phyloP scores from a whole-genome alignment of 805 yeast species.

The Grigorovia jiainica region DNA sequence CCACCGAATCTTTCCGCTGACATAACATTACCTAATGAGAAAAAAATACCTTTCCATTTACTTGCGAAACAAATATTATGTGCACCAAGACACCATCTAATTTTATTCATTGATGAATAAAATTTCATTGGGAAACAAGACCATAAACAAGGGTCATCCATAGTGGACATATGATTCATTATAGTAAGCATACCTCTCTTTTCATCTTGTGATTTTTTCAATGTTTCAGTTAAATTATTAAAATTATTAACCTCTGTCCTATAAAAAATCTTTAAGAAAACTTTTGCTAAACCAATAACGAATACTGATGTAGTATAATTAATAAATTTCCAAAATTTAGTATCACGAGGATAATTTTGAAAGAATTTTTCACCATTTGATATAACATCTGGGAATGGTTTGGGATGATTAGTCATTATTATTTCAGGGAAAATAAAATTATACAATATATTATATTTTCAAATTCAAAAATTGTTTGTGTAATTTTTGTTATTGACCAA shows the following conservation, averaged over 20 bases:
- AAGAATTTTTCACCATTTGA: slow-evolving; percentile 68
- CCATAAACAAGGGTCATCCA: slow-evolving; percentile 89
- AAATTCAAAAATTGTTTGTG: too few relatives aligned
- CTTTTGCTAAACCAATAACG: slow-evolving; percentile 56
- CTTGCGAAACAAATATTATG: slow-evolving; percentile 76
- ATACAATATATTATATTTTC: too few relatives aligned
- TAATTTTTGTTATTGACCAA: too few relatives aligned
- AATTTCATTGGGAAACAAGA: slow-evolving; percentile 71
- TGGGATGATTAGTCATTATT: slow-evolving; percentile 14
- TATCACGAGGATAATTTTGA: slow-evolving; percentile 48
- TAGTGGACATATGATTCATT: slow-evolving; percentile 87
- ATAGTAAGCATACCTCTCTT: slow-evolving; percentile 72
- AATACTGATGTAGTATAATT: slow-evolving; percentile 61
- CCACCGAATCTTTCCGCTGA: slow-evolving; percentile 81
- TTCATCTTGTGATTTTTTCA: slow-evolving; percentile 53
- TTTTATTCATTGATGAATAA: slow-evolving; percentile 49
- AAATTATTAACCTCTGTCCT: slow-evolving; percentile 52
- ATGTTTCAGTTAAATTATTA: slow-evolving; percentile 55
- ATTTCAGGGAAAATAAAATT: slow-evolving; percentile 68
- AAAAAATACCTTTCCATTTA: slow-evolving; percentile 44
- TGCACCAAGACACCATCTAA: slow-evolving; percentile 95
- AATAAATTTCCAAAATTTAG: slow-evolving; percentile 53
- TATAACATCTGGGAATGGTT: slow-evolving; percentile 64
- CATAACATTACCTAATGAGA: slow-evolving; percentile 81
- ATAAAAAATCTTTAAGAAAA: slow-evolving; percentile 51